Evolutionary conservation across 2,329 filamentous ascomycete genomes (phyloP).

Genomic region (Xylaria sp.): DNA sequence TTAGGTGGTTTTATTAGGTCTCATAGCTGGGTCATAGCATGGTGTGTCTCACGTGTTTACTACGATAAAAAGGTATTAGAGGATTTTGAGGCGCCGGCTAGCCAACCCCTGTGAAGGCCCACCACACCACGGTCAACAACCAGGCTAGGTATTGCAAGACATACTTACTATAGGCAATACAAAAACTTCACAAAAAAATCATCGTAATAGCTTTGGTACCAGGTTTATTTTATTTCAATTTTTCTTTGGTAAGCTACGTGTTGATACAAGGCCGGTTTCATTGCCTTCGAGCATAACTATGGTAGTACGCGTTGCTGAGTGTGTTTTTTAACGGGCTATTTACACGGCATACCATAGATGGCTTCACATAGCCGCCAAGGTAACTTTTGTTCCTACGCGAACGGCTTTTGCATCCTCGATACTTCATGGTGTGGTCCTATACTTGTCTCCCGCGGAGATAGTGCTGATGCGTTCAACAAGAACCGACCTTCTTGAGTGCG

Average conservation of each 20-base stretch:
- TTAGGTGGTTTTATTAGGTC: not conserved
- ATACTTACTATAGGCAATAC: constrained; percentile 1
- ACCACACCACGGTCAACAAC: constrained; percentile 2
- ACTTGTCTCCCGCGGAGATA: not conserved
- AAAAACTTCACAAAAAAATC: not conserved
- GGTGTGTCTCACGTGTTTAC: constrained; percentile 2
- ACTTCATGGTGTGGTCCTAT: not conserved
- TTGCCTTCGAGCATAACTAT: not conserved
- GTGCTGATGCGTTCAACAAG: not conserved
- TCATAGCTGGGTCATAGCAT: not conserved
- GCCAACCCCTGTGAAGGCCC: constrained; percentile 1
- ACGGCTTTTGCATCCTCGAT: not conserved
- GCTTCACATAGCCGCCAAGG: constrained; percentile 6
- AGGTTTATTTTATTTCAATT: not conserved
- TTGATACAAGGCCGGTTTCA: not conserved
- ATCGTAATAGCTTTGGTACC: not conserved
- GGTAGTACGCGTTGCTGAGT: not conserved
- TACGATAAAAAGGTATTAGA: constrained; percentile 21
- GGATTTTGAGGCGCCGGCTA: not conserved
- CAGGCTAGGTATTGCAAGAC: not conserved
- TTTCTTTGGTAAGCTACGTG: not conserved
- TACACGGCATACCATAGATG: not conserved
- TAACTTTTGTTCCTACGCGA: not conserved
- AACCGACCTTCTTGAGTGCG: not conserved
- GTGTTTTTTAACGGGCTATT: constrained; percentile 5